Percentiles rank a stretch among this genome's conserved stretches.
phyloP scores from a whole-genome alignment of 805 yeast species.

The Jamesozyma rosinii region DNA sequence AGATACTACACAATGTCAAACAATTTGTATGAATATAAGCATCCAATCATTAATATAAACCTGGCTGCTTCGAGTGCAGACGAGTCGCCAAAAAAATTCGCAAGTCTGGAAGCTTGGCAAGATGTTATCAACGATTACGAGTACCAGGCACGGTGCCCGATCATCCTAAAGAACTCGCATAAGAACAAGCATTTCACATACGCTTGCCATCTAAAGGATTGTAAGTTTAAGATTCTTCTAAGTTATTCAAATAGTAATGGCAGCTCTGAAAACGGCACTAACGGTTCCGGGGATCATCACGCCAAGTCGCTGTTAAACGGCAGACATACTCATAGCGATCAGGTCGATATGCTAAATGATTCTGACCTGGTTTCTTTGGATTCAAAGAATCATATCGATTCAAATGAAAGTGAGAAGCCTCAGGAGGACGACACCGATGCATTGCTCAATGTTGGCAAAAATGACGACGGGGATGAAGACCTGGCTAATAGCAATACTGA shows the following conservation, averaged over 20 bases:
- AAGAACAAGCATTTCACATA: conserved; percentile 30
- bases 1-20: conserved; percentile 15
- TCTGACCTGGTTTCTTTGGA: not conserved
- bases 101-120: conserved; percentile 28
- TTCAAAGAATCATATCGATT: not conserved
- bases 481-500: conserved; percentile 2
- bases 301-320: not conserved
- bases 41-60: conserved; percentile 28
- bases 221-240: conserved; percentile 28
- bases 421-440: not conserved
- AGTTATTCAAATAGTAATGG: conserved; percentile 23
- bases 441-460: not conserved
- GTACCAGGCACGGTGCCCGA: conserved; percentile 30
- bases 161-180: conserved; percentile 30
- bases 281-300: not conserved
- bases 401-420: not conserved
- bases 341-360: not conserved
- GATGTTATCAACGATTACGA: conserved; percentile 30
- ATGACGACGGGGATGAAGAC: conserved; percentile 1
- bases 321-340: not conserved
- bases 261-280: not conserved
- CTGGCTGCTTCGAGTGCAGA: conserved; percentile 21
- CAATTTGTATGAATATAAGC: conserved; percentile 29
- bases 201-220: conserved; percentile 29
- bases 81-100: conserved; percentile 18